Percentiles rank a stretch among this genome's conserved stretches.
Evolutionary conservation across 345 rosid species (phyloP).

Genomic region (Garcia nutans): DNA sequence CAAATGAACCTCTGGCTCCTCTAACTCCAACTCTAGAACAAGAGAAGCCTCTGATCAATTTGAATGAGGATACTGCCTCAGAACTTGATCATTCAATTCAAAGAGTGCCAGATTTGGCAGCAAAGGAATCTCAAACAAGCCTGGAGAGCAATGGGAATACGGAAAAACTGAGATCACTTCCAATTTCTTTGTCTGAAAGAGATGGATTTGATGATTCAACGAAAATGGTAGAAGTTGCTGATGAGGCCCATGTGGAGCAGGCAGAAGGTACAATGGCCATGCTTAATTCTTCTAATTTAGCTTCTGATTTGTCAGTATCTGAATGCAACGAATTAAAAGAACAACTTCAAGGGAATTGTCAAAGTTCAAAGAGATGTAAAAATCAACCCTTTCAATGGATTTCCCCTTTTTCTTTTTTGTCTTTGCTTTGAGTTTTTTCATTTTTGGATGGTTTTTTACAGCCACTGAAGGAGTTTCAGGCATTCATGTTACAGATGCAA

Average conservation of each 20-base stretch:
- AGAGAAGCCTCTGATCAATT: conserved; percentile 36
- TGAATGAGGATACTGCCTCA: conserved; percentile 30
- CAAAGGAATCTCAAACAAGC: conserved; percentile 29
- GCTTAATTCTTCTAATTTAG: conserved; percentile 19
- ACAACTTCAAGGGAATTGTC: conserved; percentile 39
- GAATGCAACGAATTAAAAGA: conserved; percentile 37
- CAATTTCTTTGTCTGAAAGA: conserved; percentile 59
- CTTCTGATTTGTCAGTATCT: conserved; percentile 28
- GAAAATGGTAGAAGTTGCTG: conserved; percentile 33
- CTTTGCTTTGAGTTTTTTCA: conserved; percentile 13
- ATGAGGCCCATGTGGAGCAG: conserved; percentile 29
- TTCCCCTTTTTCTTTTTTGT: not conserved
- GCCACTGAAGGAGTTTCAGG: conserved; percentile 43
- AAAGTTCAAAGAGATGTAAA: conserved; percentile 44
- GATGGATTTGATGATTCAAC: conserved; percentile 44
- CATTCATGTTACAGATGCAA: conserved; percentile 30
- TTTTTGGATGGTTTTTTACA: conserved; percentile 25
- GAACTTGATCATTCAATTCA: conserved; percentile 24
- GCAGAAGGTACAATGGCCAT: conserved; percentile 21
- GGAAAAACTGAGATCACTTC: conserved; percentile 54
- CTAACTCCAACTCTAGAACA: conserved; percentile 44
- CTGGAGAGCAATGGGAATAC: conserved; percentile 39
- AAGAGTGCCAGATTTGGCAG: conserved; percentile 9
- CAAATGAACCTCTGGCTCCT: conserved; percentile 53
- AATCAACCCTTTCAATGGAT: conserved; percentile 17